phyloP scores from a whole-genome alignment of 2,329 filamentous ascomycete species.

The Nothophoma quercina region DNA sequence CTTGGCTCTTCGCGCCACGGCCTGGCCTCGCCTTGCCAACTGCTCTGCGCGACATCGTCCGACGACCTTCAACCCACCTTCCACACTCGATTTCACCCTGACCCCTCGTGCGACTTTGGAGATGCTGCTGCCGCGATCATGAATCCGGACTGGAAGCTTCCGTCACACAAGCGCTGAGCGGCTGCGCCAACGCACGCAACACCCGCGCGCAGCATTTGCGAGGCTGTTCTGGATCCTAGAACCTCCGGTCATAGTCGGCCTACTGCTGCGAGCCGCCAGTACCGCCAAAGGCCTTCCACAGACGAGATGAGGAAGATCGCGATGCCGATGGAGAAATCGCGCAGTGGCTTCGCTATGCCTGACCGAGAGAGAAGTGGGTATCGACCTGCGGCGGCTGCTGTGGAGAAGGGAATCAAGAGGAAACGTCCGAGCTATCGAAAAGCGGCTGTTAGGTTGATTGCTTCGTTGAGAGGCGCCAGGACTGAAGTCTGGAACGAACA shows the following conservation, averaged over 20 bases:
- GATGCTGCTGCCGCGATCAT: conserved; percentile 16
- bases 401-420: conserved; percentile 28
- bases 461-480: conserved; percentile 41
- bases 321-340: conserved; percentile 35
- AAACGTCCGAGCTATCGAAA: conserved; percentile 43
- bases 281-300: not conserved
- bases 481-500: conserved; percentile 31
- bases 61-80: conserved; percentile 19
- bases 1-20: conserved; percentile 6
- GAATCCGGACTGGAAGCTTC: conserved; percentile 10
- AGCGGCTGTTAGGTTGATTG: conserved; percentile 43
- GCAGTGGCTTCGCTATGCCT: conserved; percentile 27
- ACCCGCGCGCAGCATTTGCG: not conserved
- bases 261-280: conserved; percentile 13
- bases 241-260: conserved; percentile 16
- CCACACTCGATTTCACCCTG: conserved; percentile 13
- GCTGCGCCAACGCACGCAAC: conserved; percentile 13
- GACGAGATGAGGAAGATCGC: conserved; percentile 18
- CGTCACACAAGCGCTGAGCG: conserved; percentile 18
- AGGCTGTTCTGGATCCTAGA: conserved; percentile 8
- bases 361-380: conserved; percentile 27
- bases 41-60: conserved; percentile 11
- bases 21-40: conserved; percentile 16
- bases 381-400: conserved; percentile 21
- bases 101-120: conserved; percentile 12